A percentile compares a stretch with the other conserved stretches of the same genome.
Evolutionary conservation across 2,329 filamentous ascomycete genomes (phyloP).

Genomic region (Colletotrichum graminicola): DNA sequence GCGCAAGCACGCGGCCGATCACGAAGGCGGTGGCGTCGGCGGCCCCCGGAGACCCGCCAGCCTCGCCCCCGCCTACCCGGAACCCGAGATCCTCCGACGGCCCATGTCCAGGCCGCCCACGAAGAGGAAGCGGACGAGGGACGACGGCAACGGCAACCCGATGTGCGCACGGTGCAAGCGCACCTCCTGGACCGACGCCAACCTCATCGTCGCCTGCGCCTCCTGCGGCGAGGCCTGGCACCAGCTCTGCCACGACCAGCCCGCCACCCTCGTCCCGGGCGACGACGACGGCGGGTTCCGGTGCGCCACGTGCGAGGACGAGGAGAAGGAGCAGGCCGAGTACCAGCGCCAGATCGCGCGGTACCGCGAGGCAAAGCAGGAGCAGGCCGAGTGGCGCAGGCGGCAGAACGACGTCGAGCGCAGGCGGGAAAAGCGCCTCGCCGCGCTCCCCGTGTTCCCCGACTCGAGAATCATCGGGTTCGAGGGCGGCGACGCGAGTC

Average conservation of each 20-base stretch:
- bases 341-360: slow-evolving; percentile 37
- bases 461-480: slow-evolving; percentile 56
- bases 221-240: slow-evolving; percentile 46
- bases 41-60: neutral
- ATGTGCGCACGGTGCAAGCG: slow-evolving; percentile 45
- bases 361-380: slow-evolving; percentile 42
- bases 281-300: slow-evolving; percentile 33
- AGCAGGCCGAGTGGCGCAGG: slow-evolving; percentile 41
- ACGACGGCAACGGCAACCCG: slow-evolving; percentile 28
- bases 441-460: slow-evolving; percentile 50
- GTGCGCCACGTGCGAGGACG: slow-evolving; percentile 42
- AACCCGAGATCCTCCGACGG: slow-evolving; percentile 1
- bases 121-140: slow-evolving; percentile 40
- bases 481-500: slow-evolving; percentile 50
- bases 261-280: too few relatives aligned
- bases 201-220: slow-evolving; percentile 44
- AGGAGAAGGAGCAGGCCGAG: slow-evolving; percentile 41
- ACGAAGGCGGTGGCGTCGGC: too few relatives aligned
- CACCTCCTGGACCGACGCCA: slow-evolving; percentile 41
- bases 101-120: slow-evolving; percentile 30
- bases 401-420: slow-evolving; percentile 48
- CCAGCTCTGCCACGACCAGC: slow-evolving; percentile 44
- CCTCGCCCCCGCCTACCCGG: neutral
- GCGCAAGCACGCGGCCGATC: slow-evolving; percentile 23
- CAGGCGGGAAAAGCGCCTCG: slow-evolving; percentile 50